Evolutionary conservation across 108 stramenopile species (phyloP).

Genomic region (Skeletonema menzelii): DNA sequence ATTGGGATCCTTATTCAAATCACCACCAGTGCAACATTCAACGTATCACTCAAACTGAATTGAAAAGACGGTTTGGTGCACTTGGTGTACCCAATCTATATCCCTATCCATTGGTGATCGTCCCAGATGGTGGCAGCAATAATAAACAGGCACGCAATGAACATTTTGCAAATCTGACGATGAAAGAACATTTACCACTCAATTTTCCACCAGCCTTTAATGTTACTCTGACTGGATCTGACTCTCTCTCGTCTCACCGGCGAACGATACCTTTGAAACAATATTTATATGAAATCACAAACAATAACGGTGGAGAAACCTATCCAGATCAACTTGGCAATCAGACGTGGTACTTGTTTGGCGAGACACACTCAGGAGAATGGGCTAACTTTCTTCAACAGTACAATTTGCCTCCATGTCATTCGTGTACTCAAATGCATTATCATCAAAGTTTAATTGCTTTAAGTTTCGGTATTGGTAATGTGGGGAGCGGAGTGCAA

Average conservation of each 20-base stretch:
- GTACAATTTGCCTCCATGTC: constrained; percentile 70
- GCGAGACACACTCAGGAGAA: constrained; percentile 73
- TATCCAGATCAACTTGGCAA: constrained; percentile 63
- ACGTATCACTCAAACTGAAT: constrained; percentile 45
- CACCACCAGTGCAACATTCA: constrained; percentile 69
- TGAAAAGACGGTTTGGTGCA: constrained; percentile 40
- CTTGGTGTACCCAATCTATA: constrained; percentile 57
- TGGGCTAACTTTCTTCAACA: constrained; percentile 56
- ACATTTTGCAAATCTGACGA: constrained; percentile 53
- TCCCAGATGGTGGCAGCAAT: constrained; percentile 16
- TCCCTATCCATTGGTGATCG: constrained; percentile 59
- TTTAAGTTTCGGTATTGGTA: constrained; percentile 81
- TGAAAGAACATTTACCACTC: constrained; percentile 41
- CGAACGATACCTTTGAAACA: constrained; percentile 52
- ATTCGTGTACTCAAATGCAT: constrained; percentile 57
- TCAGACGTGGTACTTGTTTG: constrained; percentile 89
- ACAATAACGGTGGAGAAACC: constrained; percentile 41
- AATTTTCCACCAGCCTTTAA: constrained; percentile 61
- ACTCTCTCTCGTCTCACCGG: constrained; percentile 81
- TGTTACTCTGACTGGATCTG: constrained; percentile 77
- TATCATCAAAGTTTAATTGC: constrained; percentile 45
- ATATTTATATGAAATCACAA: constrained; percentile 63
- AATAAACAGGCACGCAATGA: constrained; percentile 31
- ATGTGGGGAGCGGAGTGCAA: constrained; percentile 81
- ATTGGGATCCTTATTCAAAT: constrained; percentile 62